A percentile compares a stretch with the other conserved stretches of the same genome.
These are phyloP conservation scores for Aegilops speltoides DNA, from an alignment of 176 grass and related monocot genomes.

Conservation along the genomic window DNA sequence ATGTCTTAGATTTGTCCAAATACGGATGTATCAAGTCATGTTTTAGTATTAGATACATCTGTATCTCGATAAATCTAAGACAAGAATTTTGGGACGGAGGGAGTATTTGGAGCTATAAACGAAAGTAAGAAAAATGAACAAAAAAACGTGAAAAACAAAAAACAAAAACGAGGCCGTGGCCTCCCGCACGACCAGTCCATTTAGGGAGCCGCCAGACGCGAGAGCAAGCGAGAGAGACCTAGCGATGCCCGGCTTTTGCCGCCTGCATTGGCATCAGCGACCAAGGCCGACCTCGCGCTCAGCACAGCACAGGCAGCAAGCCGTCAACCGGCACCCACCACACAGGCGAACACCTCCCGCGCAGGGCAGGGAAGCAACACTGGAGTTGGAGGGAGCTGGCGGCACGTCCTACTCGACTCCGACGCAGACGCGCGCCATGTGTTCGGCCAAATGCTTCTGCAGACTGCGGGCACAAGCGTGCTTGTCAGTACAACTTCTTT, in stretches of 20 bases:
- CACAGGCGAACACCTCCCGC: neutral
- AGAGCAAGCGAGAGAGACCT: too few species aligned
- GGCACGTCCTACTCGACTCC: neutral
- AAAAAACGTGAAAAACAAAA: too few species aligned
- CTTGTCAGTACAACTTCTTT: neutral
- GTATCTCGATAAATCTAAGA: too few species aligned
- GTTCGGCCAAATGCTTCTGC: conserved; percentile 23
- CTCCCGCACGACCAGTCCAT: too few species aligned
- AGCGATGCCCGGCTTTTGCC: neutral
- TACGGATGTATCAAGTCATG: too few species aligned
- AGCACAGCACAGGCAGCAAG: neutral
- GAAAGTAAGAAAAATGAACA: too few species aligned
- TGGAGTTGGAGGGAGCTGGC: neutral
- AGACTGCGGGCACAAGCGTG: neutral
- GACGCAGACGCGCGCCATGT: neutral
- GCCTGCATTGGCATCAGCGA: neutral
- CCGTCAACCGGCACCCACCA: neutral
- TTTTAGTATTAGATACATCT: too few species aligned
- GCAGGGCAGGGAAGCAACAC: neutral
- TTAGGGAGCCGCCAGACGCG: too few species aligned
- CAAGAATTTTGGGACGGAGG: too few species aligned
- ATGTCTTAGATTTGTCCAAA: too few species aligned
- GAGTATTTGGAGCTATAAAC: too few species aligned
- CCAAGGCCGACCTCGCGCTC: neutral
- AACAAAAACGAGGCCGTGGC: too few species aligned